Conservation (phyloP, 345 rosid genomes). For the Rhizophora apiculata region DNA sequence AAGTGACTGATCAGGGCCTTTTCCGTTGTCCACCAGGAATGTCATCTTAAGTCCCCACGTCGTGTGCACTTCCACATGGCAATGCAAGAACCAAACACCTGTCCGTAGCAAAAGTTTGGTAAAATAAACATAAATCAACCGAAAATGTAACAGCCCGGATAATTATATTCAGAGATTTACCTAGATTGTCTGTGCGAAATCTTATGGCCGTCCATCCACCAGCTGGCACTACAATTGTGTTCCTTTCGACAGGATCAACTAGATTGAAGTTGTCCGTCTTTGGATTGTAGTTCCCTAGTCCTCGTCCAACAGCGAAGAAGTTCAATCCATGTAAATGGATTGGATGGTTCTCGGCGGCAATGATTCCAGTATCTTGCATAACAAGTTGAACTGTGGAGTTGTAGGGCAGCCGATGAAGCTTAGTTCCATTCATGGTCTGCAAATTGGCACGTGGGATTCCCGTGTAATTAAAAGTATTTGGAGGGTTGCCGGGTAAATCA, state of each 20-base stretch:
- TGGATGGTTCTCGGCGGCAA: slow-evolving; percentile 40
- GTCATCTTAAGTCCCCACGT: slow-evolving; percentile 99
- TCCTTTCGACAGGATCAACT: slow-evolving; percentile 74
- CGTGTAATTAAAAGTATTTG: slow-evolving; percentile 25
- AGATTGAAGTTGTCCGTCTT: slow-evolving; percentile 45
- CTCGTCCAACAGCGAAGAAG: slow-evolving; percentile 35
- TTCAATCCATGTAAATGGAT: slow-evolving; percentile 42
- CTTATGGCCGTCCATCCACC: slow-evolving; percentile 78
- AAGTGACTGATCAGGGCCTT: slow-evolving; percentile 74
- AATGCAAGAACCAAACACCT: slow-evolving; percentile 99
- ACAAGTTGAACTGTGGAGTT: slow-evolving; percentile 39
- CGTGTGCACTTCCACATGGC: slow-evolving; percentile 95
- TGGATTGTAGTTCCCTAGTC: slow-evolving; percentile 33
- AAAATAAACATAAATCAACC: neutral
- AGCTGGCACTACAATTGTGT: slow-evolving; percentile 66
- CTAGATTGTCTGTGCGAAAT: slow-evolving; percentile 76
- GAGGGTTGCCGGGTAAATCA: slow-evolving; percentile 41
- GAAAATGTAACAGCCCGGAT: too few relatives aligned
- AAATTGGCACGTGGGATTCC: slow-evolving; percentile 22
- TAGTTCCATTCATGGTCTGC: slow-evolving; percentile 29
- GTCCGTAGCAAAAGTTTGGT: neutral
- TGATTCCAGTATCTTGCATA: slow-evolving; percentile 40
- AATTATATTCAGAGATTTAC: slow-evolving; percentile 19
- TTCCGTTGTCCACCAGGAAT: slow-evolving; percentile 88
- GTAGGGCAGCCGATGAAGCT: slow-evolving; percentile 26